A percentile compares a stretch with the other conserved stretches of the same genome.
Evolutionary conservation across 176 grass and related monocot species (phyloP).

Genomic region (Juncus effusus): DNA sequence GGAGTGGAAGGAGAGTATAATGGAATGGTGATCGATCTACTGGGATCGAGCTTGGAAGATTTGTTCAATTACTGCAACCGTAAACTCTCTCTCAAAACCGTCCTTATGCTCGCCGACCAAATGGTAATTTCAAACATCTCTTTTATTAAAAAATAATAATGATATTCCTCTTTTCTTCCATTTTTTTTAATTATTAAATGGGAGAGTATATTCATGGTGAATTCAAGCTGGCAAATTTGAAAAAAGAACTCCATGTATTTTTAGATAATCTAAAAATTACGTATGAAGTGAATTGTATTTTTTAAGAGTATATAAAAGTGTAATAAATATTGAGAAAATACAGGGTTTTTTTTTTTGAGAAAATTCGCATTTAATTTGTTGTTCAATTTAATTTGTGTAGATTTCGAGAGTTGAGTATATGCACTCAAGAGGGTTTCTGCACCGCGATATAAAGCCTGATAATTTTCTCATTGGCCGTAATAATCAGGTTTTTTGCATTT

Average conservation of each 20-base stretch:
- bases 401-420: constrained; percentile 62
- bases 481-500: constrained; percentile 56
- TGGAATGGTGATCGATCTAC: constrained; percentile 78
- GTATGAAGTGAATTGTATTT: not conserved
- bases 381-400: constrained; percentile 29
- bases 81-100: constrained; percentile 77
- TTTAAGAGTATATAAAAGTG: constrained; percentile 10
- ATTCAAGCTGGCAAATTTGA: not conserved
- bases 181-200: no score
- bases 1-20: constrained; percentile 75
- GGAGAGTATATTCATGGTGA: no score
- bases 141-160: not conserved
- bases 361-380: constrained; percentile 10
- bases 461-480: constrained; percentile 85
- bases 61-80: constrained; percentile 77
- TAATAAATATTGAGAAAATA: constrained; percentile 10
- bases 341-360: no score
- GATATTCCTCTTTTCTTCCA: no score
- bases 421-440: constrained; percentile 60
- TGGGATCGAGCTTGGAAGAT: constrained; percentile 83
- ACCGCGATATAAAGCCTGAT: constrained; percentile 80
- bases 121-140: constrained; percentile 38
- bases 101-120: constrained; percentile 85
- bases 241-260: no score
- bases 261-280: no score